A percentile compares a stretch with the other conserved stretches of the same genome.
Evolutionary conservation across 768 basidiomycete species (phyloP).

Genomic region (Pleurotus sapidus): DNA sequence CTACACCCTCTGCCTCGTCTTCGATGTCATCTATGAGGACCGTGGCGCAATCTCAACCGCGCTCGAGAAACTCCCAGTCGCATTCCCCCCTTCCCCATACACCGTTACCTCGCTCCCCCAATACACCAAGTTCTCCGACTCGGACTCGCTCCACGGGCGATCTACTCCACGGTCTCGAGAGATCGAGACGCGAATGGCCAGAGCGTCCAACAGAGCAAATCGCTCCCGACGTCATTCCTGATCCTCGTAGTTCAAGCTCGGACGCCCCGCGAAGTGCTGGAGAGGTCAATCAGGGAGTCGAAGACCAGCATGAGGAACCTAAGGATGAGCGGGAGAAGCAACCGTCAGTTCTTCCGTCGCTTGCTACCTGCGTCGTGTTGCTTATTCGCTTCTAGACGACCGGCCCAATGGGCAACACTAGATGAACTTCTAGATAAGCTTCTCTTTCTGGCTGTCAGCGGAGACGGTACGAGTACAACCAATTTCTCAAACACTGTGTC

Average conservation of each 20-base stretch:
- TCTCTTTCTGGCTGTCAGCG: conserved; percentile 78
- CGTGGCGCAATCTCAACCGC: conserved; percentile 26
- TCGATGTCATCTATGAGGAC: conserved; percentile 24
- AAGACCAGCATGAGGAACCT: conserved; percentile 23
- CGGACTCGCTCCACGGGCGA: conserved; percentile 58
- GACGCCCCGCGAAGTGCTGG: conserved; percentile 11
- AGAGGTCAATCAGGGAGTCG: conserved; percentile 15
- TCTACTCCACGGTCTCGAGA: conserved; percentile 38
- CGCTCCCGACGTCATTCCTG: conserved; percentile 6
- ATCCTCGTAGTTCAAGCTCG: conserved; percentile 3
- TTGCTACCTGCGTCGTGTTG: neutral
- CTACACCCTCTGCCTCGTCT: conserved; percentile 31
- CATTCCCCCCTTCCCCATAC: conserved; percentile 27
- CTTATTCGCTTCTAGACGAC: conserved; percentile 32
- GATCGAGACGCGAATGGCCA: conserved; percentile 20
- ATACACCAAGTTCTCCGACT: conserved; percentile 43
- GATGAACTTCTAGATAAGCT: conserved; percentile 83
- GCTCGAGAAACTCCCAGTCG: conserved; percentile 16
- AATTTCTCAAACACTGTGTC: neutral
- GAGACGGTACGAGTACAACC: conserved; percentile 56
- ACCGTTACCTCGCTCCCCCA: conserved; percentile 32
- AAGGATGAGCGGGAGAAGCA: conserved; percentile 44
- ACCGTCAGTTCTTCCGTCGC: conserved; percentile 35
- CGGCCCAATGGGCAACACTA: conserved; percentile 69
- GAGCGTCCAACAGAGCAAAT: conserved; percentile 11